Evolutionary conservation across 495 filamentous ascomycete genomes (phyloP).

Genomic region (Gamarada debralockiae): DNA sequence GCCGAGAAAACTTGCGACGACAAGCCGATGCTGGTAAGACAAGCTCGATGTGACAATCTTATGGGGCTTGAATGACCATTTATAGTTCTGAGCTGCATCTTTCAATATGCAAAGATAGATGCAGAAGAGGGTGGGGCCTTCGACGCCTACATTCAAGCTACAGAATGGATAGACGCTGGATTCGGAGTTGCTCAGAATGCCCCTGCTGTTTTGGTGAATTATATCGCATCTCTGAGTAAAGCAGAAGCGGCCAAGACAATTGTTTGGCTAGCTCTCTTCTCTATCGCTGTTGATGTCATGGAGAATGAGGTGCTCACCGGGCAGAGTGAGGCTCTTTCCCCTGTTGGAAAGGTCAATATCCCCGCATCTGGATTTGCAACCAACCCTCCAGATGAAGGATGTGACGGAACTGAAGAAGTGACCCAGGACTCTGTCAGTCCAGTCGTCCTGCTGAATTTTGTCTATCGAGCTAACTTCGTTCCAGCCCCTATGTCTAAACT

Average conservation of each 20-base stretch:
- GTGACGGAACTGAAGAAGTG: background rate
- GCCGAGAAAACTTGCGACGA: background rate
- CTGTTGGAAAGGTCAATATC: background rate
- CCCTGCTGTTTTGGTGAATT: background rate
- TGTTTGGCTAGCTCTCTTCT: background rate
- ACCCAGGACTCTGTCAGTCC: background rate
- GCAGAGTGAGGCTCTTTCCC: too few relatives aligned
- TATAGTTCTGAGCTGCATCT: background rate
- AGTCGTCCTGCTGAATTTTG: background rate
- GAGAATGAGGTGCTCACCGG: background rate
- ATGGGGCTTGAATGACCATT: background rate
- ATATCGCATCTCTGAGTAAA: background rate
- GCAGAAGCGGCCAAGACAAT: background rate
- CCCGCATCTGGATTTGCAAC: background rate
- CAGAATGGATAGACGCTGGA: background rate
- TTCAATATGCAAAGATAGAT: background rate
- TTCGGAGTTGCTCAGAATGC: background rate
- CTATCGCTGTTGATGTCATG: background rate
- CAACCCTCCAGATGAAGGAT: background rate
- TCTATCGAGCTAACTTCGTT: background rate
- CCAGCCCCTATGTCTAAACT: background rate
- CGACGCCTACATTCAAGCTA: background rate
- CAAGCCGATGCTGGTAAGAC: background rate
- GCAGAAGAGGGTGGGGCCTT: background rate
- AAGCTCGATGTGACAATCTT: background rate